Evolutionary conservation across 176 grass and related monocot species (phyloP), one percentile per base, ranked within the genome.

Genomic region (Oryza rufipogon): DNA sequence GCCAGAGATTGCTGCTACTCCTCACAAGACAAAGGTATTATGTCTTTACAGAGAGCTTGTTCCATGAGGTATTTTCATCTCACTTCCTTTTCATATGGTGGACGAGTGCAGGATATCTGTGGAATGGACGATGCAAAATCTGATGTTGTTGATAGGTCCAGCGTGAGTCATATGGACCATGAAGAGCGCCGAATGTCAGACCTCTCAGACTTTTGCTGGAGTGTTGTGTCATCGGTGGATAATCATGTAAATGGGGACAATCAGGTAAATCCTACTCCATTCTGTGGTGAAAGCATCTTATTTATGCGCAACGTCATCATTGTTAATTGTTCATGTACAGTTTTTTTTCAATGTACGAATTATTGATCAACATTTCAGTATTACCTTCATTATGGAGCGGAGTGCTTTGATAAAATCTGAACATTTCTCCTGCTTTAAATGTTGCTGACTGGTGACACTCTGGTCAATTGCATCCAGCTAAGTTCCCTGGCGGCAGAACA

Each of bases 121-220:
- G 64, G 68, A 69, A 48, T 39, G 15, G 80, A 83, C 68, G 85
- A 83, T 86, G 28, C 64, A 70, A 85, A 69, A 41, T 79, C 86
- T 32, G 81, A 78, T 56, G 34, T 49, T 6, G 22, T 54, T 67
- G 87, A 91, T 26, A 75, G 68, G 32, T 75, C 65, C 46, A 84
- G 68, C 36, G 25, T 79, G 52, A 75, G 78, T 77, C 81, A 80
- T 68, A 74, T 84, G n/a, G 92, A 98, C 17, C 89, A 87, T n/a
- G 92, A 98, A 38, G 93, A 98, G 73, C 89, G 91, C 2, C 81
- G 96, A 25, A 92, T 98, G 85, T 98, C 96, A 64, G 92, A 98
- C 67, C 83, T 98, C 38, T 98, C 92, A 51, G 96, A 98, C 80
- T 89, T 98, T 74, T 92, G 86, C 90, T 95, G 91, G 93, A 95